Base-by-base conservation (phyloP, 2,329 filamentous ascomycete genomes). In the Lithohypha guttulata region DNA sequence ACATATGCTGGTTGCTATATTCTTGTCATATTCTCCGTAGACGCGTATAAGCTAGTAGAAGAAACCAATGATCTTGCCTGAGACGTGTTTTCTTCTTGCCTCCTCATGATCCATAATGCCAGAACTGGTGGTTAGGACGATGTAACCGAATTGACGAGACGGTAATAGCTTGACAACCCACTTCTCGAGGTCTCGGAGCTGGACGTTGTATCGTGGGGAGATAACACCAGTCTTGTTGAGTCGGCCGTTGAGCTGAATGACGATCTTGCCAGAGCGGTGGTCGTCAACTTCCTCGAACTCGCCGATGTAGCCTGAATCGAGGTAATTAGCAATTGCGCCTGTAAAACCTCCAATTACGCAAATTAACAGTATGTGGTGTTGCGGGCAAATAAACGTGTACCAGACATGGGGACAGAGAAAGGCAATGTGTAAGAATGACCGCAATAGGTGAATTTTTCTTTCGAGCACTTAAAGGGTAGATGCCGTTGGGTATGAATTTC, bases 41-140 rank as follows among this genome's bases (percentile, higher is more conserved):
- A n/a, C n/a, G n/a, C n/a, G n/a, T n/a, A n/a, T n/a, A n/a, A 38
- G 64, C 66, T 91, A 95, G 78, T 95, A 96, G 78, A 95, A 95
- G 81, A 96, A 98, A 60, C 91, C 91, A 59, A 96, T 84, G 70
- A 98, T 84, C 81, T 98, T 98, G 71, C 91, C 91, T 57, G 89
- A 80, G 63, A 96, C 91, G 75, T 98, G 91, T 81, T 96, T 96
- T 69, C 91, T 78, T 65, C 91, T 77, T 56, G 91, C 91, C 80
- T 98, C 91, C 77, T 98, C 91, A 75, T 98, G 91, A 75, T 98
- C 91, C 89, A 98, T 96, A 70, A 98, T 98, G 68, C 91, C 91
- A 52, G 91, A 86, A 46, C 87, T 95, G 70, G 91, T 98, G 68
- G 91, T 98, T 61, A 98, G 82, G 70, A 98, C 86, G 63, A 98